Base-by-base conservation (phyloP, 169 alveolate species). In the Amoebophrya sp. region DNA sequence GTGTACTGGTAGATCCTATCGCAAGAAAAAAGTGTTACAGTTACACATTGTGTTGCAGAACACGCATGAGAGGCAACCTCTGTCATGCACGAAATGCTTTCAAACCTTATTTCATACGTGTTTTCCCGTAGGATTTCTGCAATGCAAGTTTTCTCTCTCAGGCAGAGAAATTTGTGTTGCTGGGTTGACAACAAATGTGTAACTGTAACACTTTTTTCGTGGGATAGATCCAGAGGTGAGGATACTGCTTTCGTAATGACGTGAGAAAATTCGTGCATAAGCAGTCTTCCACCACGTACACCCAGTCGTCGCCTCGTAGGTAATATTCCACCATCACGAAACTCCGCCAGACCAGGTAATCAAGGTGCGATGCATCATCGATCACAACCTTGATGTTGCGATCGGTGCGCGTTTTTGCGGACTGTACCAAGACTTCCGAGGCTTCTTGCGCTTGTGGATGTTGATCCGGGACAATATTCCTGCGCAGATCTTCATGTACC, bases 211-310 rank as follows among this genome's bases (percentile, higher is more conserved):
- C n/a, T n/a, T n/a, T n/a, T n/a, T n/a, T n/a, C n/a, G n/a, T n/a
- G n/a, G n/a, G n/a, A n/a, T n/a, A n/a, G n/a, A 66, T 18, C 83
- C 83, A 66, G 83, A 66, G 83, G 35, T n/a, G 83, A 3, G 83
- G 83, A 25, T 66, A 66, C 7, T 18, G 2, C 35, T 66, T 18
- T n/a, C 83, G 1, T 7, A 66, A 2, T 25, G 83, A 66, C 32
- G 29, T 66, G 39, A 66, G 1, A 3, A 66, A 66, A 3, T 25
- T 25, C 18, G 83, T 66, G 83, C 83, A 66, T 0, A n/a, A 3
- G 83, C 83, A 66, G 35, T 66, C 83, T 25, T 66, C 83, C 38
- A 66, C 35, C 32, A 66, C 83, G 35, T 66, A 66, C 83, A 66
- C 83, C 83, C 83, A 66, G 83, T 66, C 83, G 18, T 66, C 83